phyloP scores from a whole-genome alignment of 805 yeast genomes.

The Metschnikowia gelsemii region DNA sequence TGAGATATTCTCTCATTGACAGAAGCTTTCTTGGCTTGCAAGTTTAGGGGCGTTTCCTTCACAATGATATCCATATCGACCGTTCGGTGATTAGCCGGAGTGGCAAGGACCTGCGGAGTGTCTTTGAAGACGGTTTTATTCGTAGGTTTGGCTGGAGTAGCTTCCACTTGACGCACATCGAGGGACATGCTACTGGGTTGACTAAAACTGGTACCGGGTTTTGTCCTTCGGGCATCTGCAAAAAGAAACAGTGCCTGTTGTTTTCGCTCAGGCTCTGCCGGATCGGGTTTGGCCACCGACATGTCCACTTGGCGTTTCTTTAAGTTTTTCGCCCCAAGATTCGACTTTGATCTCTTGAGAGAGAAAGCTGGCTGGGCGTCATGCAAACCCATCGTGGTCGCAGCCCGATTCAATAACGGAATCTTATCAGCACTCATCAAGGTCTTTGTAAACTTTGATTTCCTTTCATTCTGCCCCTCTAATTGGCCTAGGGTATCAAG shows the following conservation, averaged over 20 bases:
- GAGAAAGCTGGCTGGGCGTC: slow-evolving; percentile 34
- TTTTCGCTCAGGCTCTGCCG: slow-evolving; percentile 5
- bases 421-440: slow-evolving; percentile 12
- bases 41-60: slow-evolving; percentile 13
- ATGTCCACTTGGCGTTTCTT: slow-evolving; percentile 43
- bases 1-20: slow-evolving; percentile 8
- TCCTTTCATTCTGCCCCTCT: slow-evolving; percentile 1
- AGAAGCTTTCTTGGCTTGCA: not conserved
- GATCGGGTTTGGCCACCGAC: slow-evolving; percentile 19
- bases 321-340: slow-evolving; percentile 37
- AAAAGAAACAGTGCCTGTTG: slow-evolving; percentile 26
- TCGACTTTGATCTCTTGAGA: slow-evolving; percentile 42
- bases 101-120: slow-evolving; percentile 16
- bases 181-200: slow-evolving; percentile 18
- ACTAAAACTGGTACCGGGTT: slow-evolving; percentile 1
- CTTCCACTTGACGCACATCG: slow-evolving; percentile 28
- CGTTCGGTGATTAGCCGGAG: slow-evolving; percentile 15
- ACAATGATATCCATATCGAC: slow-evolving; percentile 8
- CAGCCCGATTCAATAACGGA: slow-evolving; percentile 21
- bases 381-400: slow-evolving; percentile 22
- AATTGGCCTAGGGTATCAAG: not conserved
- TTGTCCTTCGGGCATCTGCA: slow-evolving; percentile 27
- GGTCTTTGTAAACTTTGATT: slow-evolving; percentile 19
- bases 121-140: not conserved
- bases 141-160: slow-evolving; percentile 28